A percentile compares a stretch with the other conserved stretches of the same genome.
Evolutionary conservation across 345 rosid species (phyloP).

Genomic region (Eucalyptus cloeziana): DNA sequence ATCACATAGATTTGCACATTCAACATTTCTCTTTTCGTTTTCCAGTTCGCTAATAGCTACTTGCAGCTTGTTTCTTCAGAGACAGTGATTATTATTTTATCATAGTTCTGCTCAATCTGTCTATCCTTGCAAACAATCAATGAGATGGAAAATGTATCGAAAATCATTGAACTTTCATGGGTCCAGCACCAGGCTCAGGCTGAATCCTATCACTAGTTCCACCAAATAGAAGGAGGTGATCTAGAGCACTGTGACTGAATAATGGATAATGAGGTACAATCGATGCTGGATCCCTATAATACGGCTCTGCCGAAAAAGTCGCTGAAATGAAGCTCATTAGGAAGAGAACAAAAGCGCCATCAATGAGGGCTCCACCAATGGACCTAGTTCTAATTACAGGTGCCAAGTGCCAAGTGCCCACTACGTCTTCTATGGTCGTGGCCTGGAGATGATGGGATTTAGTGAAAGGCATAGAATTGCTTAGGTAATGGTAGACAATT

Average conservation of each 20-base stretch:
- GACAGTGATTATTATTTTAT: neutral
- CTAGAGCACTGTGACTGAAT: neutral
- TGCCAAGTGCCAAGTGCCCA: neutral
- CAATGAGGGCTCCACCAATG: neutral
- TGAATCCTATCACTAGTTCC: neutral
- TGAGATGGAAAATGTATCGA: neutral
- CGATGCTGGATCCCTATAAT: neutral
- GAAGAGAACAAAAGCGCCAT: neutral
- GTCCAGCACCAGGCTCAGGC: neutral
- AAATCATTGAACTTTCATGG: neutral
- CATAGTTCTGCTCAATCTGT: neutral
- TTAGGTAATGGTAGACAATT: constrained; percentile 14
- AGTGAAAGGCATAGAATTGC: constrained; percentile 2
- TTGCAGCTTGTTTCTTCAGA: neutral
- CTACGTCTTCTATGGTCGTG: neutral
- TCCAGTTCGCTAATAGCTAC: neutral
- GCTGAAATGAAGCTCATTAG: neutral
- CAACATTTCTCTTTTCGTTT: neutral
- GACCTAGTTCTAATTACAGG: neutral
- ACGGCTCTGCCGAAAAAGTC: neutral
- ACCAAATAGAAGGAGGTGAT: neutral
- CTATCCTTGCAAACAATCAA: neutral
- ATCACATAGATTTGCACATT: neutral
- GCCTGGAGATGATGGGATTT: constrained; percentile 4
- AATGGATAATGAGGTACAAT: neutral